Evolutionary conservation across 768 basidiomycete genomes (phyloP).

Genomic region (Tubosaeta brunneosetosa): DNA sequence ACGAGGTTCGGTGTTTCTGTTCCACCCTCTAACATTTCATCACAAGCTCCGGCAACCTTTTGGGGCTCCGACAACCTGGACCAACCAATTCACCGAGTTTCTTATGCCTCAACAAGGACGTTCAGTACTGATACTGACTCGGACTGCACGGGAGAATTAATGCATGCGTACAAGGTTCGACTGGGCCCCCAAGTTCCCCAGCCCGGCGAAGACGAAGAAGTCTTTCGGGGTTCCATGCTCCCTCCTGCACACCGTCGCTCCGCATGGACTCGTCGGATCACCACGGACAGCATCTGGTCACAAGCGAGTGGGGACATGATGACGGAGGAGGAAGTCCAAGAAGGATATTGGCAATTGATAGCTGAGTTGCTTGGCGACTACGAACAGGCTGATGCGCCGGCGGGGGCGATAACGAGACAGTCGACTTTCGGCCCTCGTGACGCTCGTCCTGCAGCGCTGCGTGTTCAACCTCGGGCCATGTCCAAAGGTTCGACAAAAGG

Average conservation of each 20-base stretch:
- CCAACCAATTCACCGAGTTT: background rate
- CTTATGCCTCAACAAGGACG: background rate
- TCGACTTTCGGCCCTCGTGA: background rate
- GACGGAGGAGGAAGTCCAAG: conserved; percentile 6
- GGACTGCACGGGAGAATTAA: conserved; percentile 3
- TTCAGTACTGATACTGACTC: conserved; percentile 2
- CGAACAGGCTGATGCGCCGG: background rate
- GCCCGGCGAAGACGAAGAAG: background rate
- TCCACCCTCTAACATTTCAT: background rate
- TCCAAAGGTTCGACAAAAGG: conserved; percentile 1
- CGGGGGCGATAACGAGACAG: background rate
- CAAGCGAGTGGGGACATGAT: conserved; percentile 40
- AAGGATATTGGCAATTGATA: background rate
- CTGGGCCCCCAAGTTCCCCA: conserved; percentile 9
- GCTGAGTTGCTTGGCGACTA: background rate
- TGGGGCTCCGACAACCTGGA: background rate
- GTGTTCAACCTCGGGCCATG: background rate
- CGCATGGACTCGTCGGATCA: conserved; percentile 11
- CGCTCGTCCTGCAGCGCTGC: background rate
- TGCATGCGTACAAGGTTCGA: conserved; percentile 1
- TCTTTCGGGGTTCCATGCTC: background rate
- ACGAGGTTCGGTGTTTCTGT: background rate
- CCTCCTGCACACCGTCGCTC: background rate
- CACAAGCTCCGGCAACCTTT: background rate
- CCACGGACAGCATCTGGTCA: conserved; percentile 23